phyloP scores from a whole-genome alignment of 768 basidiomycete genomes.

The Termitomyces bulborhizus region DNA sequence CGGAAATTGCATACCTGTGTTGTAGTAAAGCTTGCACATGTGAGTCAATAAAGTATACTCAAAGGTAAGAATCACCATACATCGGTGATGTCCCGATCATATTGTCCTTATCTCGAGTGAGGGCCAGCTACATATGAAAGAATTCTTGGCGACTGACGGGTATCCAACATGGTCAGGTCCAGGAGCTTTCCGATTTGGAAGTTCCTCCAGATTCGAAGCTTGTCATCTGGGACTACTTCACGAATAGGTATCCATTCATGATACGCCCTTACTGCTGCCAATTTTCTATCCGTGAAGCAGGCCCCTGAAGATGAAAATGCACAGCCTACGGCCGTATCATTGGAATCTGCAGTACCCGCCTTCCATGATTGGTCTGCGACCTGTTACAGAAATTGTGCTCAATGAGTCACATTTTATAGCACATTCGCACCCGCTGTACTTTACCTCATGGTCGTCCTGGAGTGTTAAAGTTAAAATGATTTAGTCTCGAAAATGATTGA shows the following conservation, averaged over 20 bases:
- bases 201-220: slow-evolving; percentile 56
- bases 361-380: neutral
- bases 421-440: neutral
- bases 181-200: slow-evolving; percentile 60
- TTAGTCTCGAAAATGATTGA: neutral
- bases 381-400: neutral
- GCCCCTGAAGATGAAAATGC: slow-evolving; percentile 46
- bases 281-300: slow-evolving; percentile 38
- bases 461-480: neutral
- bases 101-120: neutral
- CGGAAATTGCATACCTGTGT: neutral
- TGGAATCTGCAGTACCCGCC: neutral
- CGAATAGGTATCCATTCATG: slow-evolving; percentile 62
- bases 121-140: neutral
- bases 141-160: slow-evolving; percentile 28
- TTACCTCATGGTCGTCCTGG: neutral
- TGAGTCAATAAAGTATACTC: neutral
- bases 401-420: neutral
- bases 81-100: neutral
- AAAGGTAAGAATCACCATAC: neutral
- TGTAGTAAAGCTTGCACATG: neutral
- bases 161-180: slow-evolving; percentile 58
- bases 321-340: slow-evolving; percentile 39
- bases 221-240: slow-evolving; percentile 47
- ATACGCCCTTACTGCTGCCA: slow-evolving; percentile 51